phyloP scores from a whole-genome alignment of 768 basidiomycete species.

The Gelatoporia subvermispora region DNA sequence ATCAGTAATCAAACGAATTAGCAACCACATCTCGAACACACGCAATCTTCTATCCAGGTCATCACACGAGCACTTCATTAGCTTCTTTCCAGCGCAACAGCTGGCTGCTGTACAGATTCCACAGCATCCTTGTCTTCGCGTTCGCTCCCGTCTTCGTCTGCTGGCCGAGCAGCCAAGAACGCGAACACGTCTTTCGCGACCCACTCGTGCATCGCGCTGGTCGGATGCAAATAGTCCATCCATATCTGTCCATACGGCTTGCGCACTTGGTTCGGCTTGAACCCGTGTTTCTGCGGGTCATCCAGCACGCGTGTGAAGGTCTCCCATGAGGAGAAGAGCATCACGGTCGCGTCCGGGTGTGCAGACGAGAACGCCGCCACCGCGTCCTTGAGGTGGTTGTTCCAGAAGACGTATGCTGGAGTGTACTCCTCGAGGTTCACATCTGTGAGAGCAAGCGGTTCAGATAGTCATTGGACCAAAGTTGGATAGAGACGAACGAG shows the following conservation, averaged over 20 bases:
- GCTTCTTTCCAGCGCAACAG: too few species aligned
- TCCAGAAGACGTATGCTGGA: conserved; percentile 36
- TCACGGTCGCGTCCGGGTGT: conserved; percentile 41
- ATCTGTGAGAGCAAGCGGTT: neutral
- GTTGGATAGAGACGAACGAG: too few species aligned
- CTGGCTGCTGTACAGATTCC: too few species aligned
- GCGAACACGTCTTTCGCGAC: conserved; percentile 39
- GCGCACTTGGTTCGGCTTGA: conserved; percentile 27
- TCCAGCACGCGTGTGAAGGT: conserved; percentile 45
- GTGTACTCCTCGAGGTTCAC: neutral
- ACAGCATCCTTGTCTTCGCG: too few species aligned
- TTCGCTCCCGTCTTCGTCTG: too few species aligned
- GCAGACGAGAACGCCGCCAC: conserved; percentile 31
- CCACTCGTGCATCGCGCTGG: conserved; percentile 44
- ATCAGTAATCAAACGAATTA: too few species aligned
- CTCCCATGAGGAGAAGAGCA: conserved; percentile 46
- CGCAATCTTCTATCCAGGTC: too few species aligned
- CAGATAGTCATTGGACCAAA: too few species aligned
- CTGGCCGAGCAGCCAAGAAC: conserved; percentile 22
- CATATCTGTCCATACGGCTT: conserved; percentile 39
- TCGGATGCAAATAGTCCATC: conserved; percentile 51
- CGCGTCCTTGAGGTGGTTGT: conserved; percentile 30
- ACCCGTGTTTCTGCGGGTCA: conserved; percentile 37
- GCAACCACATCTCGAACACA: too few species aligned
- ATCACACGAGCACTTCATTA: too few species aligned